Percentiles rank a stretch among this genome's conserved stretches.
Conservation (phyloP, 192 early-diverging fungal species). For the Nowakowskiella sp. region DNA sequence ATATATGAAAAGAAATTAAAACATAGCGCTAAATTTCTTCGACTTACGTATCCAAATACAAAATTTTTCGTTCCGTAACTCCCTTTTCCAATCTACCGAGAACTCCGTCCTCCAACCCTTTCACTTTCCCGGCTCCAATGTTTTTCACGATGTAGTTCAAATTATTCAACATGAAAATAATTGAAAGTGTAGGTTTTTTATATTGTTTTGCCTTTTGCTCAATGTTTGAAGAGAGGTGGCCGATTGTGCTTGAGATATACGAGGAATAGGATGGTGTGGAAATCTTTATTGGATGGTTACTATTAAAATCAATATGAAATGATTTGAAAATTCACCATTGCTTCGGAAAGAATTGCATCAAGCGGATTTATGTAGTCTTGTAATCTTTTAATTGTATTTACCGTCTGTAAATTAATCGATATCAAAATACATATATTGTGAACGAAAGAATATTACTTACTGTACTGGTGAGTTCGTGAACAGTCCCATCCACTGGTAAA, state of each 20-base stretch:
- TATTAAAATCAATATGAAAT: conserved; percentile 39
- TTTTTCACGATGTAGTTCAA: conserved; percentile 65
- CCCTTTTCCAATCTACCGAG: conserved; percentile 42
- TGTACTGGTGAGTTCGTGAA: conserved; percentile 73
- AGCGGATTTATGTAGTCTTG: conserved; percentile 46
- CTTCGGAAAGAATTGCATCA: conserved; percentile 49
- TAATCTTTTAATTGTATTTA: conserved; percentile 56
- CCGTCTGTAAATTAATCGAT: conserved; percentile 29
- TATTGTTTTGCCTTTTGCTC: conserved; percentile 64
- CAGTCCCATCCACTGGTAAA: conserved; percentile 70
- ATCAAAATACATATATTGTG: not conserved
- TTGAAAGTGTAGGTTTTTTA: conserved; percentile 56
- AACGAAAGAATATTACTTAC: conserved; percentile 29
- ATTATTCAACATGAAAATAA: conserved; percentile 78
- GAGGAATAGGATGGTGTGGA: too few relatives aligned
- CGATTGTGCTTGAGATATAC: too few relatives aligned
- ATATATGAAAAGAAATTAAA: conserved; percentile 10
- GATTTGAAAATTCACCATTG: too few relatives aligned
- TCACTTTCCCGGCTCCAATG: conserved; percentile 40
- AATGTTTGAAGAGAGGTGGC: conserved; percentile 48
- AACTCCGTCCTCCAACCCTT: conserved; percentile 43
- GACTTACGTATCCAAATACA: conserved; percentile 36
- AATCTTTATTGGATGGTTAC: too few relatives aligned
- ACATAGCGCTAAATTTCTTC: not conserved
- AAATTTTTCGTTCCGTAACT: conserved; percentile 41